Conservation (phyloP, 192 early-diverging fungal species). For the Coemansia erecta region DNA sequence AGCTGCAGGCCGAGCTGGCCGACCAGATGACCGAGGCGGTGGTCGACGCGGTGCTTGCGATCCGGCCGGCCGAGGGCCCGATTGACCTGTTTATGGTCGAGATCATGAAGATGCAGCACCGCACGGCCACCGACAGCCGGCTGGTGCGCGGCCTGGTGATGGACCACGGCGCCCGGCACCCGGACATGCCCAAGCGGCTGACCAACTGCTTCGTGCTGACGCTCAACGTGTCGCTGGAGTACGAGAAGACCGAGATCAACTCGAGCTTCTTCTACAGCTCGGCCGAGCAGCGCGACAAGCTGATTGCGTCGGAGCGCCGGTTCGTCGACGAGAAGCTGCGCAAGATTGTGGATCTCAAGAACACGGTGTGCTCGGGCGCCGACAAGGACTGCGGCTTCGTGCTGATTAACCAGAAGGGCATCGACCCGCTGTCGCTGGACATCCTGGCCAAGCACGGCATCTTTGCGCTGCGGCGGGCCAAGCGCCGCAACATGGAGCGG, state of each 20-base stretch:
- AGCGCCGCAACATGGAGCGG: constrained; percentile 99
- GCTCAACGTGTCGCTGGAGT: constrained; percentile 96
- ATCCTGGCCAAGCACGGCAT: constrained; percentile 94
- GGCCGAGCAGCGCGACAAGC: constrained; percentile 97
- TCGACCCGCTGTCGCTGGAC: constrained; percentile 96
- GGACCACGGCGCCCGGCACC: constrained; percentile 98
- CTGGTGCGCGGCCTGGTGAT: constrained; percentile 92
- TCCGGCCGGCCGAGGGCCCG: constrained; percentile 70
- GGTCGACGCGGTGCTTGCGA: constrained; percentile 92
- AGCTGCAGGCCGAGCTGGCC: constrained; percentile 88
- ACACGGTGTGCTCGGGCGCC: constrained; percentile 80
- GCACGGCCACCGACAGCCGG: constrained; percentile 93
- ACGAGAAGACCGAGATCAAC: constrained; percentile 99
- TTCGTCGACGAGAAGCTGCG: constrained; percentile 93
- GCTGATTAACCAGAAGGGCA: constrained; percentile 99
- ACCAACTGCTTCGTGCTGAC: constrained; percentile 89
- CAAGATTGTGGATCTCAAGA: constrained; percentile 97
- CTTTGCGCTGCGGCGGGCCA: constrained; percentile 91
- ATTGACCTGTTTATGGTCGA: constrained; percentile 99
- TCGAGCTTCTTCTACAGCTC: constrained; percentile 98
- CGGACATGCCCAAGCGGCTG: constrained; percentile 97
- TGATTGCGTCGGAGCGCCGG: constrained; percentile 95
- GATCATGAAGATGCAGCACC: constrained; percentile 99
- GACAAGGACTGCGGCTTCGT: constrained; percentile 87
- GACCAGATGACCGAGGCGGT: constrained; percentile 92